phyloP scores from a whole-genome alignment of 1,284 basidiomycete species.

The Rhodotorula mucilaginosa region DNA sequence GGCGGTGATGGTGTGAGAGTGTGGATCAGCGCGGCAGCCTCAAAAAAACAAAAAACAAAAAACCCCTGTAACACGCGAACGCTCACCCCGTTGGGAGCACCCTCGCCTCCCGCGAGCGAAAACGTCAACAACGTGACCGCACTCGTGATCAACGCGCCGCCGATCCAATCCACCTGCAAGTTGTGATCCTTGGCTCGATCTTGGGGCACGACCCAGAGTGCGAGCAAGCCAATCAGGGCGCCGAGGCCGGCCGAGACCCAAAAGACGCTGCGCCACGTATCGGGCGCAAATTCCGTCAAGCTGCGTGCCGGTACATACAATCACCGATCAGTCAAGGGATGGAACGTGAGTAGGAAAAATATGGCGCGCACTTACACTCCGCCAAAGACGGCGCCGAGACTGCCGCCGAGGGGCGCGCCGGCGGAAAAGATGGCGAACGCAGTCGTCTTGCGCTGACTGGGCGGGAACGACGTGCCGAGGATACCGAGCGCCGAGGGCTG shows the following conservation, averaged over 20 bases:
- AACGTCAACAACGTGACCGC: conserved; percentile 78
- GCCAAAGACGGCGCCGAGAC: conserved; percentile 65
- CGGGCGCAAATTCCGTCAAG: conserved; percentile 62
- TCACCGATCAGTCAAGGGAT: too few relatives aligned
- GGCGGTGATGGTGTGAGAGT: too few relatives aligned
- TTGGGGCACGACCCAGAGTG: conserved; percentile 58
- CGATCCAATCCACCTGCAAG: conserved; percentile 74
- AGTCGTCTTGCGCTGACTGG: conserved; percentile 46
- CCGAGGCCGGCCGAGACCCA: conserved; percentile 60
- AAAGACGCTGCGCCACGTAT: conserved; percentile 63
- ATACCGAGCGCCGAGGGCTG: conserved; percentile 44
- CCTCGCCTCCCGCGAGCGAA: conserved; percentile 69
- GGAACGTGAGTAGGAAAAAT: too few relatives aligned
- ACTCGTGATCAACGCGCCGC: conserved; percentile 67
- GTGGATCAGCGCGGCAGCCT: too few relatives aligned
- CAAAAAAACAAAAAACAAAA: too few relatives aligned
- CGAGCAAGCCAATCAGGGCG: conserved; percentile 56
- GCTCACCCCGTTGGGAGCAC: conserved; percentile 52
- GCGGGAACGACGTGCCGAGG: conserved; percentile 45
- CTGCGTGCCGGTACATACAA: not conserved
- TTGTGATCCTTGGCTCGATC: conserved; percentile 53
- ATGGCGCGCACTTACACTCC: conserved; percentile 52
- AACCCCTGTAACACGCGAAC: not conserved
- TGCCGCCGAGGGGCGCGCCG: conserved; percentile 74
- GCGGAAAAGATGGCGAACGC: conserved; percentile 51